Evolutionary conservation across 441 rosid genomes (phyloP), one percentile per base, ranked within the genome.

Genomic region (Erodium chrysanthum): DNA sequence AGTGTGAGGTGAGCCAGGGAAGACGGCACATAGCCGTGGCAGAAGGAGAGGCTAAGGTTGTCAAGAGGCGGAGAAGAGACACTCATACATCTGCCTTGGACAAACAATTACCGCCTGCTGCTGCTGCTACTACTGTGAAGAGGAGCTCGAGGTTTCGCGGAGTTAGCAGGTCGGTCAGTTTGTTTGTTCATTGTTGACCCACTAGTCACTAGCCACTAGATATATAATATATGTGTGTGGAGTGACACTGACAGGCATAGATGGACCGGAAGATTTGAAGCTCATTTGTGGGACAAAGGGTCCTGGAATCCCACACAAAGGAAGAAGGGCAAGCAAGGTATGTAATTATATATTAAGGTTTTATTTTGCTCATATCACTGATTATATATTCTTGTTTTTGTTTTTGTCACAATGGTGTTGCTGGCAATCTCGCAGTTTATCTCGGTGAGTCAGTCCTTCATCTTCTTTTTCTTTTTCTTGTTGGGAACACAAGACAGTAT

Each of bases 61-160:
- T 65, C 40, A 80, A 74, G 79, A 75, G 84, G 66, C 66, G 84
- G 48, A 31, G 84, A 58, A 71, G 84, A 59, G 78, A 65, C 17
- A 60, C 73, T 33, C n/a, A 0, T 29, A 6, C 33, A 1, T 4
- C 48, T 42, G 48, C 14, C 12, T 50, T 63, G 37, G 54, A 70
- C 42, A 31, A 9, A 20, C 63, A 25, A 21, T 20, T 14, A 10
- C 63, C 21, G 7, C 29, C 70, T 67, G 63, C 73, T 33, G 72
- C 78, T 65, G 35, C 72, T 58, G 75, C 78, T 9, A 71, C 77
- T 5, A 80, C 88, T 9, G 82, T 81, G 63, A 86, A 84, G 74
- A 84, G 91, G 75, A 86, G 90, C 66, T 87, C 92, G 11, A 80
- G 76, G 63, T 87, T 81, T 52, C 85, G 90, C 0, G 92, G 92